Conservation (phyloP, 2,329 filamentous ascomycete species). For the Fusarium odoratissimum region DNA sequence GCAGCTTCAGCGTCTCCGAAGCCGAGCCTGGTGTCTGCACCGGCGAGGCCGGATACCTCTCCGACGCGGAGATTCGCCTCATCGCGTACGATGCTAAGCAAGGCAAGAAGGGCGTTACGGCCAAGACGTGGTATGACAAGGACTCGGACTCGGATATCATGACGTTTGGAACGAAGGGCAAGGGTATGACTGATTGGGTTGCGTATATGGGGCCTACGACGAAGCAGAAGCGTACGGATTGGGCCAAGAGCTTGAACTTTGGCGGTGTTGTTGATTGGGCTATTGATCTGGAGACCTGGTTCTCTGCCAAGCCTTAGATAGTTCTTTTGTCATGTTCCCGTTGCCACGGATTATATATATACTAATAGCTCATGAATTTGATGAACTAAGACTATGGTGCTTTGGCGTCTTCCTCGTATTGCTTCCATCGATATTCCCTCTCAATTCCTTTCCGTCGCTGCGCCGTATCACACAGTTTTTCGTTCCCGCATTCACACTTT, state of each 20-base stretch:
- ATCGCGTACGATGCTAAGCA: conserved; percentile 40
- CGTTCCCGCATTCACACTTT: conserved; percentile 63
- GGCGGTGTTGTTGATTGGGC: conserved; percentile 49
- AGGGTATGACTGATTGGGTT: conserved; percentile 46
- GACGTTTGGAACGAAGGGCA: conserved; percentile 34
- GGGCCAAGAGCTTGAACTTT: conserved; percentile 44
- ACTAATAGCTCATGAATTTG: conserved; percentile 10
- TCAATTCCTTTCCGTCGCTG: conserved; percentile 59
- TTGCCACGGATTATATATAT: neutral
- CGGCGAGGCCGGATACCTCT: conserved; percentile 40
- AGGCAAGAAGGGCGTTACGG: conserved; percentile 28
- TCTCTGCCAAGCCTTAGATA: conserved; percentile 30
- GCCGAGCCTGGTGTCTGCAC: conserved; percentile 45
- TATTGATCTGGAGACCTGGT: conserved; percentile 45
- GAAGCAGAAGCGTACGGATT: conserved; percentile 36
- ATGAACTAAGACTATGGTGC: neutral
- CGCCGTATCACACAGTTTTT: conserved; percentile 63
- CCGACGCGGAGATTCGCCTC: conserved; percentile 46
- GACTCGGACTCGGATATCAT: conserved; percentile 42
- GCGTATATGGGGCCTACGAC: conserved; percentile 46
- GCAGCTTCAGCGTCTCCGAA: conserved; percentile 36
- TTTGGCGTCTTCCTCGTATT: conserved; percentile 42
- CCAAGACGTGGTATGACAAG: conserved; percentile 36
- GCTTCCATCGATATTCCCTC: conserved; percentile 63
- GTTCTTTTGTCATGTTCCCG: conserved; percentile 4